Evolutionary conservation across 1,284 basidiomycete genomes (phyloP).

Genomic region (Singerocomus rubriflavus): DNA sequence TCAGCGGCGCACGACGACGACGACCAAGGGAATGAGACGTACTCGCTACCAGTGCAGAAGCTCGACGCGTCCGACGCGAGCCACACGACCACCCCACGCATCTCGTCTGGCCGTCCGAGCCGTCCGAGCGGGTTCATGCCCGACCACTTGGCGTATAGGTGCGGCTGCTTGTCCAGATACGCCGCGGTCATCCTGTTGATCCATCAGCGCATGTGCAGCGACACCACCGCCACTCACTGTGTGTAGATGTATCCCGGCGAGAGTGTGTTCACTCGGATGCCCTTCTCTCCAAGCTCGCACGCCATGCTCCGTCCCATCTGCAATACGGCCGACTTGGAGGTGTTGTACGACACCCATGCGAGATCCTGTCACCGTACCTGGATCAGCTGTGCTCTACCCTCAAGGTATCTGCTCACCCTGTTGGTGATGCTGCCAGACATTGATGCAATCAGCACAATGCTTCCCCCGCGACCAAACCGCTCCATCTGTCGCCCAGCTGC

Average conservation of each 20-base stretch:
- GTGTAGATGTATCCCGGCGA: conserved; percentile 78
- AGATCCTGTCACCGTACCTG: conserved; percentile 45
- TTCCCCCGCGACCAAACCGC: conserved; percentile 68
- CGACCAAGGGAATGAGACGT: background rate
- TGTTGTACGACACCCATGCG: conserved; percentile 79
- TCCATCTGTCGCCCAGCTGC: conserved; percentile 77
- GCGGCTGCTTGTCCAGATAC: conserved; percentile 68
- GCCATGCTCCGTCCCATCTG: conserved; percentile 86
- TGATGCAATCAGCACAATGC: conserved; percentile 77
- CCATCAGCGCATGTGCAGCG: background rate
- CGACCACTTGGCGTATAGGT: conserved; percentile 72
- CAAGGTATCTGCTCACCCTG: conserved; percentile 43
- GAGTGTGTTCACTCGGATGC: conserved; percentile 75
- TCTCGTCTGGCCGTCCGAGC: conserved; percentile 72
- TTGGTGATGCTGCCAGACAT: conserved; percentile 88
- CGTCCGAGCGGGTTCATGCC: conserved; percentile 71
- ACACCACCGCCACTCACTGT: conserved; percentile 39
- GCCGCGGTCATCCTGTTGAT: conserved; percentile 71
- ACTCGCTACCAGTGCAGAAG: conserved; percentile 78
- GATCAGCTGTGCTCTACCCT: conserved; percentile 1
- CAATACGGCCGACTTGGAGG: conserved; percentile 77
- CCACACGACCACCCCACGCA: conserved; percentile 77
- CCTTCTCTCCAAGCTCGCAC: conserved; percentile 69
- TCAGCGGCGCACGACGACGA: background rate
- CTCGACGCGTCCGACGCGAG: conserved; percentile 76